These are phyloP conservation scores for Cylindrodendrum hubeiense DNA, from an alignment of 2,329 filamentous ascomycete species.

Conservation along the genomic window DNA sequence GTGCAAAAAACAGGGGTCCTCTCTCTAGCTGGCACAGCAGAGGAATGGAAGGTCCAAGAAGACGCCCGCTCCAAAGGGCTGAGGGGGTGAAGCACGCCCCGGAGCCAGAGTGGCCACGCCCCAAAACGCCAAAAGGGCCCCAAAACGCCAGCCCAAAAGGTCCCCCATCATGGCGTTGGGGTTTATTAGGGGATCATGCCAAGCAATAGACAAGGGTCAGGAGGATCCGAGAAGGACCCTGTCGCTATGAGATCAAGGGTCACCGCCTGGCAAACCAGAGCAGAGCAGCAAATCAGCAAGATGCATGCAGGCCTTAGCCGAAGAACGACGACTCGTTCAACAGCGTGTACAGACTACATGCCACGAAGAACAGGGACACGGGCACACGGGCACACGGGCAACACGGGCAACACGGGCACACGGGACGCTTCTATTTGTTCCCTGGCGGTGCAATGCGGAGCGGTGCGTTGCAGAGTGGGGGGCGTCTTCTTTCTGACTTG, in stretches of 20 bases:
- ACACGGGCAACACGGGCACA: no score
- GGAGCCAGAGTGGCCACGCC: not conserved
- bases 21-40: not conserved
- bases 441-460: not conserved
- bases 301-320: not conserved
- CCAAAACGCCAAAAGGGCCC: not conserved
- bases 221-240: not conserved
- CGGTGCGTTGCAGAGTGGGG: not conserved
- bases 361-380: not conserved
- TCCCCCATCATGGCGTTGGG: not conserved
- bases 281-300: not conserved
- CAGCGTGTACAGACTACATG: not conserved
- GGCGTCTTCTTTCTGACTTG: not conserved
- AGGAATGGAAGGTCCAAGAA: not conserved
- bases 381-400: no score
- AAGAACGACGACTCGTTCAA: not conserved
- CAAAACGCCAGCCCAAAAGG: not conserved
- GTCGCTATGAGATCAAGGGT: not conserved
- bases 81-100: no score
- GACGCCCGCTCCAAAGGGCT: not conserved
- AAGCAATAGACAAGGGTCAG: not conserved
- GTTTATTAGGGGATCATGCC: slow-evolving; percentile 2
- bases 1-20: slow-evolving; percentile 6
- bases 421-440: not conserved
- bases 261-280: not conserved